Evolutionary conservation across 2,329 filamentous ascomycete genomes (phyloP).

Genomic region (Mycogone perniciosa): DNA sequence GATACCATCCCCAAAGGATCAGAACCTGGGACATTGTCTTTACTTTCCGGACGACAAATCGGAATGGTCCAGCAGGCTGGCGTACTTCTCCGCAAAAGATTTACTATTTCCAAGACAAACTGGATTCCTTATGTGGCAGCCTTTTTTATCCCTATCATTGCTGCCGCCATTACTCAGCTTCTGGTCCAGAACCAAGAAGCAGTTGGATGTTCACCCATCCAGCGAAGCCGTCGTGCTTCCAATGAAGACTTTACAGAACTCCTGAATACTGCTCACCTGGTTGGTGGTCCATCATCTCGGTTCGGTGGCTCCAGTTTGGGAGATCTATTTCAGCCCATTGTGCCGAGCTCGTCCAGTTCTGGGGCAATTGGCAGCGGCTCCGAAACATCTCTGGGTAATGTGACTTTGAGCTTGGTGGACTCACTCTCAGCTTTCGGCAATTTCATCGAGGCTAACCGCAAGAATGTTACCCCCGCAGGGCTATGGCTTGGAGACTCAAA

Average conservation of each 20-base stretch:
- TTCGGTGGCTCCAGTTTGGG: constrained; percentile 11
- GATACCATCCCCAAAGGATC: not conserved
- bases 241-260: constrained; percentile 16
- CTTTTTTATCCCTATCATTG: constrained; percentile 67
- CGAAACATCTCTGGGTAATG: constrained; percentile 3
- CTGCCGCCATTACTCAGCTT: constrained; percentile 66
- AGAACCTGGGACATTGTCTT: not conserved
- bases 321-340: constrained; percentile 12
- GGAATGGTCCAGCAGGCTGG: constrained; percentile 53
- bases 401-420: constrained; percentile 25
- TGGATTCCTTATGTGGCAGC: constrained; percentile 65
- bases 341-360: constrained; percentile 10
- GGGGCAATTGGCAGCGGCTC: constrained; percentile 6
- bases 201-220: constrained; percentile 36
- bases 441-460: constrained; percentile 56
- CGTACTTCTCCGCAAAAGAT: constrained; percentile 58
- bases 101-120: constrained; percentile 49
- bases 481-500: constrained; percentile 60
- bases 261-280: constrained; percentile 15
- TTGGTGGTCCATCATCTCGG: constrained; percentile 20
- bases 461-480: constrained; percentile 66
- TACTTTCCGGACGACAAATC: constrained; percentile 52
- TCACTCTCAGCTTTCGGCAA: constrained; percentile 59
- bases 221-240: constrained; percentile 11
- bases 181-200: constrained; percentile 55